phyloP scores from a whole-genome alignment of 257 asterid genomes.

The Dorcoceras hygrometricum region DNA sequence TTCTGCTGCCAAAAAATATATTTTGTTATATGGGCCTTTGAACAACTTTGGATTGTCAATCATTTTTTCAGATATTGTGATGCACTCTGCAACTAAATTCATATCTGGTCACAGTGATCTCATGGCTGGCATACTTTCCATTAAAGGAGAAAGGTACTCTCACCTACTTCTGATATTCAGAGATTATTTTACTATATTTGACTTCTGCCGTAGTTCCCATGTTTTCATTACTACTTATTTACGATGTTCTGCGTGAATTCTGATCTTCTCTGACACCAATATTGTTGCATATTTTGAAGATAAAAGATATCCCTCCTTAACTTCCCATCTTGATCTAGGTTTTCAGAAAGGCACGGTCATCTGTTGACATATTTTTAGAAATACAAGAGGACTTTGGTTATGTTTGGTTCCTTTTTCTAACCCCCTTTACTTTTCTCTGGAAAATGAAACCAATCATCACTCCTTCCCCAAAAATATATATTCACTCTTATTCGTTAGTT shows the following conservation, averaged over 20 bases:
- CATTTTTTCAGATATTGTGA: slow-evolving; percentile 75
- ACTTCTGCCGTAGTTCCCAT: not conserved
- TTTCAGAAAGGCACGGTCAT: too few species aligned
- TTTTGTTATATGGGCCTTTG: not conserved
- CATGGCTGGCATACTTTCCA: slow-evolving; percentile 80
- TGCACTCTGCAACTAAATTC: slow-evolving; percentile 92
- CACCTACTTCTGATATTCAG: not conserved
- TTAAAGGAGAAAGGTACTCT: slow-evolving; percentile 70
- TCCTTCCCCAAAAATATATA: too few species aligned
- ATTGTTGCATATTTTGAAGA: not conserved
- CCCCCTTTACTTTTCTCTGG: too few species aligned
- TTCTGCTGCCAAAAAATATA: not conserved
- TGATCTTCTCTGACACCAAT: not conserved
- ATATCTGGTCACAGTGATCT: slow-evolving; percentile 86
- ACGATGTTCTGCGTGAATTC: not conserved
- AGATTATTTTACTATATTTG: not conserved
- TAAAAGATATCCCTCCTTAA: not conserved
- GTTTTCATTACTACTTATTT: not conserved
- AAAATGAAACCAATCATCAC: too few species aligned
- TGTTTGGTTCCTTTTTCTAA: too few species aligned
- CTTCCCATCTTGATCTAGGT: not conserved
- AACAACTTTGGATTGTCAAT: slow-evolving; percentile 22
- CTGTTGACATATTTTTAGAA: not conserved
- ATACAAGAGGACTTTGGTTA: not conserved
- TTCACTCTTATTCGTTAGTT: too few species aligned